phyloP scores from a whole-genome alignment of 176 grass and related monocot species.

The Alopecurus myosuroides region DNA sequence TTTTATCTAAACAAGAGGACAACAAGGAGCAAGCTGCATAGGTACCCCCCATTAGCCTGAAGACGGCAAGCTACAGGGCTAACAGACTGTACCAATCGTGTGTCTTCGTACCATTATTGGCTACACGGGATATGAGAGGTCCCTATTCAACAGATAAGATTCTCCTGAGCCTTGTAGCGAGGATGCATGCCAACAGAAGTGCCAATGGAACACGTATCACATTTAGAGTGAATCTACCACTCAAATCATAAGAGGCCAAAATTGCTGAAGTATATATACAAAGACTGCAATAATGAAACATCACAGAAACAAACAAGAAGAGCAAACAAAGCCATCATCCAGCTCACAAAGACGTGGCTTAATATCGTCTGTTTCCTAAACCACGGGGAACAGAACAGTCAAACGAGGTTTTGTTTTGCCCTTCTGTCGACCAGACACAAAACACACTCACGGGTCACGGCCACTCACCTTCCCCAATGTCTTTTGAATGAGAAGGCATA shows the following conservation, averaged over 20 bases:
- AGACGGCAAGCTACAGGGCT: not conserved
- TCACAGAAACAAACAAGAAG: not conserved
- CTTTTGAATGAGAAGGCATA: not conserved
- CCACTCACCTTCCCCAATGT: not conserved
- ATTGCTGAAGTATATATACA: not conserved
- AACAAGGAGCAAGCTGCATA: not conserved
- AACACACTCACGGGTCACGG: not conserved
- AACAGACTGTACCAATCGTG: not conserved
- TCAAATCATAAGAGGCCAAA: slow-evolving; percentile 16
- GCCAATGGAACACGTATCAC: not conserved
- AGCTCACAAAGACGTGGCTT: not conserved
- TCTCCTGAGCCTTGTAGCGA: not conserved
- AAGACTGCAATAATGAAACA: not conserved
- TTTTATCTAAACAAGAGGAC: no score
- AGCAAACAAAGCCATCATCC: slow-evolving; percentile 1
- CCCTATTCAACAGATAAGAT: slow-evolving; percentile 13
- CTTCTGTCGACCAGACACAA: not conserved
- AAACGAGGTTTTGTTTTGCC: not conserved
- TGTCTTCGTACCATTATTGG: not conserved
- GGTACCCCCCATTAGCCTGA: not conserved
- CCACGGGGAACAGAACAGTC: not conserved
- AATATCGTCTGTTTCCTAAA: not conserved
- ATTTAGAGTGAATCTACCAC: not conserved
- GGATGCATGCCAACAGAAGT: not conserved
- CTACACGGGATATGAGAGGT: not conserved